Conservation (phyloP, 805 yeast species). For the Kazachstania taianensis region DNA sequence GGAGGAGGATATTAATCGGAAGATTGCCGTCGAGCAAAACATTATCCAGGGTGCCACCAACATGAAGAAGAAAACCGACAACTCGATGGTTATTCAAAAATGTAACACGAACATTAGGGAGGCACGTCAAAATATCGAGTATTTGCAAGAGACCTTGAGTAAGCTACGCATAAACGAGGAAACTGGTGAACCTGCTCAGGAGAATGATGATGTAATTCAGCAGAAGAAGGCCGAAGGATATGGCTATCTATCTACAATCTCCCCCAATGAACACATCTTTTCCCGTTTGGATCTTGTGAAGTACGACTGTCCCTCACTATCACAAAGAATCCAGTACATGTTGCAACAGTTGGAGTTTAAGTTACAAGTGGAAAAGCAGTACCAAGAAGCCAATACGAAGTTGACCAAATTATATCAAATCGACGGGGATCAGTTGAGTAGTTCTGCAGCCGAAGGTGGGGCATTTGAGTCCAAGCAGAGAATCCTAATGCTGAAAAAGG, state of each 20-base stretch:
- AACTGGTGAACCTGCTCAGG: slow-evolving; percentile 1
- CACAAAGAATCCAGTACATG: slow-evolving; percentile 92
- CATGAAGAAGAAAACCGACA: slow-evolving; percentile 66
- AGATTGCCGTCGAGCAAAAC: slow-evolving; percentile 81
- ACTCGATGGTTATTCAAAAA: slow-evolving; percentile 75
- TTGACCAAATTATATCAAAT: slow-evolving; percentile 73
- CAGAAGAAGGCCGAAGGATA: slow-evolving; percentile 13
- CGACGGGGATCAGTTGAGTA: slow-evolving; percentile 83
- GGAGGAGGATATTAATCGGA: slow-evolving; percentile 59
- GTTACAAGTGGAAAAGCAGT: slow-evolving; percentile 87
- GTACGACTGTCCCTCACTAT: slow-evolving; percentile 88
- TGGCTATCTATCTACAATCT: slow-evolving; percentile 32
- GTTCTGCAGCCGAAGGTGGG: slow-evolving; percentile 84
- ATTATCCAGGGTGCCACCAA: slow-evolving; percentile 81
- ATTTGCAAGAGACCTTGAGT: slow-evolving; percentile 65
- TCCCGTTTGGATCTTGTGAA: slow-evolving; percentile 74
- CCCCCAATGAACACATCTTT: slow-evolving; percentile 32
- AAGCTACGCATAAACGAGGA: slow-evolving; percentile 34
- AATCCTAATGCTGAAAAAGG: slow-evolving; percentile 70
- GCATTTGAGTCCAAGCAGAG: slow-evolving; percentile 75
- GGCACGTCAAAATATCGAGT: slow-evolving; percentile 83
- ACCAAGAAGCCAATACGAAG: slow-evolving; percentile 85
- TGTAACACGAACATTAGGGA: slow-evolving; percentile 87
- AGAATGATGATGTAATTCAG: slow-evolving; percentile 7
- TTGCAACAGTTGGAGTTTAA: slow-evolving; percentile 89